Base-by-base conservation (phyloP, 2,329 filamentous ascomycete species). In the Sclerotinia glacialis region DNA sequence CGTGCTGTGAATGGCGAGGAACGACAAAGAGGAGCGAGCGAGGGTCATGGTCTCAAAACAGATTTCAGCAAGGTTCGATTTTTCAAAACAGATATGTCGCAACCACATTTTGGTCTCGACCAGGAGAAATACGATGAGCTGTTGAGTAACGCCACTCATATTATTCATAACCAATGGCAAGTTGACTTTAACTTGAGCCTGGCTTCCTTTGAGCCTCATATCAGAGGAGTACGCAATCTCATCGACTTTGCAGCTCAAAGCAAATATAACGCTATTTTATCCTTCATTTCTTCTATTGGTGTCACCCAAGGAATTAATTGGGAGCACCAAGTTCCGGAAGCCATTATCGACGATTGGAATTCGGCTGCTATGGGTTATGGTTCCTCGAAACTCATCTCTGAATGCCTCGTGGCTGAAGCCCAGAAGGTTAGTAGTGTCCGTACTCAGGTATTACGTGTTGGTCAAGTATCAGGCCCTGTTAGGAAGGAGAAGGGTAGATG, bases 51-150 rank as follows among this genome's bases (percentile, higher is more conserved):
- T 0, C 76, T 77, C 14, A 64, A 64, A 2, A 72, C 72, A 0
- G 69, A 78, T 61, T 78, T 78, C 53, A 70, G 74, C 31, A 81
- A 79, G 73, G 76, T 80, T 7, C 78, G 82, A 60, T 84, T 86
- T 47, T 71, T 83, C 5, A 78, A 81, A 44, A 80, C 79, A 2
- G 83, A 87, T 69, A 78, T 82, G 21, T 78, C 80, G 0, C 77
- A 80, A 18, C 74, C 78, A 0, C 73, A 78, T 16, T 78, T 89
- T 0, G 85, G 85, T 0, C 77, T 89, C 0, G 67, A 0, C 18
- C n/a, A 63, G 46, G 44, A 61, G 28, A 55, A 53, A 5, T 72
- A 71, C 18, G 61, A 54, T 9, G 46, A 68, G 21, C n/a, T 72
- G 5, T 44, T 67, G 28, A 52, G 76, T 69, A 65, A 70, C 11